These are phyloP conservation scores for Elongisporangium undulatum DNA, from an alignment of 352 stramenopile species.

Conservation along the genomic window DNA sequence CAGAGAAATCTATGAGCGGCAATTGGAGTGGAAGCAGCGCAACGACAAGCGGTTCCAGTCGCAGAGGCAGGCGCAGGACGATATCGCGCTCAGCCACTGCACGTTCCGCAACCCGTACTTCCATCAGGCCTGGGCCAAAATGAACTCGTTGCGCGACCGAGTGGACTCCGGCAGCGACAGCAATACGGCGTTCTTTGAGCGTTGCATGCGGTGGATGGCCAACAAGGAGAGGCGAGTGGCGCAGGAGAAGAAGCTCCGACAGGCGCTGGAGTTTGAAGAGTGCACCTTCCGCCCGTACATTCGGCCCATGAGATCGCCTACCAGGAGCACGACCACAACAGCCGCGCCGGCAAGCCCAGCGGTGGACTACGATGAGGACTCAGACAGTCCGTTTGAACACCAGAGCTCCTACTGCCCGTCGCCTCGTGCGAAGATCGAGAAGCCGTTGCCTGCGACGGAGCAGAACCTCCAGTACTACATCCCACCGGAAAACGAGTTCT, in stretches of 20 bases:
- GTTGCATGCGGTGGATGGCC: constrained; percentile 36
- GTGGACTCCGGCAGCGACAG: background rate
- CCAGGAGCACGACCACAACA: background rate
- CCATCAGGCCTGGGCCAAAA: constrained; percentile 26
- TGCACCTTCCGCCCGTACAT: constrained; percentile 54
- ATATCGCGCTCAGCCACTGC: constrained; percentile 26
- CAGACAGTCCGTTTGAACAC: background rate
- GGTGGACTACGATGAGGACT: background rate
- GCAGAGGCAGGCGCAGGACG: constrained; percentile 31
- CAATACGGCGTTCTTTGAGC: constrained; percentile 46
- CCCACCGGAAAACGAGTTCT: background rate
- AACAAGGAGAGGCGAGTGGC: constrained; percentile 28
- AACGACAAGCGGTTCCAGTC: constrained; percentile 31
- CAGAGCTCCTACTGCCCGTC: constrained; percentile 8
- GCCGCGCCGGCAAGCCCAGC: background rate
- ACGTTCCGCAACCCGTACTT: constrained; percentile 66
- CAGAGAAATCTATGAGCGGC: constrained; percentile 45
- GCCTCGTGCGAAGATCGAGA: constrained; percentile 4
- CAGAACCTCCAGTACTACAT: background rate
- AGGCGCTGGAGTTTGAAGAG: constrained; percentile 35
- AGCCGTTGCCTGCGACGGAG: background rate
- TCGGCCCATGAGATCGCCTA: constrained; percentile 3
- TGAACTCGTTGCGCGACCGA: constrained; percentile 1
- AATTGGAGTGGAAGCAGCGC: constrained; percentile 52
- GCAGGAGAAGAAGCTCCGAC: constrained; percentile 26